phyloP scores from a whole-genome alignment of 1,284 basidiomycete genomes.

The Sporisorium reilianum region DNA sequence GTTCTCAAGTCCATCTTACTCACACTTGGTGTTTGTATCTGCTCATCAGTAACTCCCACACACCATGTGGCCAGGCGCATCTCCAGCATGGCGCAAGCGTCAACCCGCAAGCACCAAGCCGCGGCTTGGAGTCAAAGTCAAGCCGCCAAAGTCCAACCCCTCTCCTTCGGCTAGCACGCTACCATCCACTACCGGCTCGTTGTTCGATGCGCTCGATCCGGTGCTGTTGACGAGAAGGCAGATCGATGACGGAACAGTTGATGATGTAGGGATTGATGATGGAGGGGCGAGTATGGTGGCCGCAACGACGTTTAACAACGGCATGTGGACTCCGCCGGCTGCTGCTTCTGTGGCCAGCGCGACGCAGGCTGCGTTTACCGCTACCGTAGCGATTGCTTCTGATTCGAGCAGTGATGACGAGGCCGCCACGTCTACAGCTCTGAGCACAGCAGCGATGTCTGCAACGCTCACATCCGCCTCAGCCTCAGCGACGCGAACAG shows the following conservation, averaged over 20 bases:
- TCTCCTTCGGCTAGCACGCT: background rate
- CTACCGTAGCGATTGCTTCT: slow-evolving; percentile 4
- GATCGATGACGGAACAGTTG: slow-evolving; percentile 6
- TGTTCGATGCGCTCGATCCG: slow-evolving; percentile 2
- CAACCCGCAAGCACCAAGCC: slow-evolving; percentile 19
- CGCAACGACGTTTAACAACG: slow-evolving; percentile 29
- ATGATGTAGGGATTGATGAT: background rate
- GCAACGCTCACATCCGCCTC: background rate
- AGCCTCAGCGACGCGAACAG: background rate
- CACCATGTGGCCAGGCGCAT: slow-evolving; percentile 30
- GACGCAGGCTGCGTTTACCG: slow-evolving; percentile 12
- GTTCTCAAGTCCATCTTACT: background rate
- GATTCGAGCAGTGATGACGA: background rate
- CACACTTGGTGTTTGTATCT: background rate
- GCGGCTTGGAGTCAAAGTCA: slow-evolving; percentile 22
- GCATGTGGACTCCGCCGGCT: slow-evolving; percentile 42
- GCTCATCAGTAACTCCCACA: background rate
- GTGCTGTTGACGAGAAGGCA: slow-evolving; percentile 13
- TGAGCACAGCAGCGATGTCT: background rate
- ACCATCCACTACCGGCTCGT: background rate
- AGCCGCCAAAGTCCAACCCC: background rate
- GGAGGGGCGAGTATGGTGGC: background rate
- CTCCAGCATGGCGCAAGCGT: slow-evolving; percentile 33
- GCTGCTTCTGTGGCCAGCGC: background rate
- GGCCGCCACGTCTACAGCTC: too few relatives aligned